These are phyloP conservation scores for Malassezia sp. DNA, from an alignment of 1,284 basidiomycete species.

Conservation along the genomic window DNA sequence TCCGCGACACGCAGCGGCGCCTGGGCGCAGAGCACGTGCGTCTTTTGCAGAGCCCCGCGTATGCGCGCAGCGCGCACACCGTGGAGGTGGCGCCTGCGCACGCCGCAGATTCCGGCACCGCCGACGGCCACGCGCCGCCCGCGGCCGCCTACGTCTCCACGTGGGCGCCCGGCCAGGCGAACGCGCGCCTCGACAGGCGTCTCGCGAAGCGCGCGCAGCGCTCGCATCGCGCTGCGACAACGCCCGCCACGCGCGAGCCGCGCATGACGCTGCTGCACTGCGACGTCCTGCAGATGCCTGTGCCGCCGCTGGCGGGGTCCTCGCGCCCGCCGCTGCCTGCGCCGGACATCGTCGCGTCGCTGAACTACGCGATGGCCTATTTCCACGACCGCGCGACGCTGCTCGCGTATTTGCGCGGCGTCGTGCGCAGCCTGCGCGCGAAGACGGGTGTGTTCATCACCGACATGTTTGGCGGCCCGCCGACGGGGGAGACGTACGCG, in stretches of 20 bases:
- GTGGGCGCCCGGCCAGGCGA: conserved; percentile 25
- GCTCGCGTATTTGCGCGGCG: conserved; percentile 21
- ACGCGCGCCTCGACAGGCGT: conserved; percentile 28
- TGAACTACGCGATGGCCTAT: conserved; percentile 38
- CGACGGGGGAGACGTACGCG: conserved; percentile 22
- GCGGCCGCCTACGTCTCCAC: conserved; percentile 7
- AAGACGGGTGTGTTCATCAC: conserved; percentile 31
- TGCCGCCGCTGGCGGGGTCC: conserved; percentile 6
- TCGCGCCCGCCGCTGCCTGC: conserved; percentile 6
- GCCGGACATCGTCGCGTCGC: conserved; percentile 31
- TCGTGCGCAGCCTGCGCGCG: conserved; percentile 19
- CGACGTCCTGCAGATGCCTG: conserved; percentile 29
- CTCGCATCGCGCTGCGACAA: no score
- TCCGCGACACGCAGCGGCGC: conserved; percentile 19
- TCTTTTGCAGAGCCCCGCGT: conserved; percentile 24
- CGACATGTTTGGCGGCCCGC: conserved; percentile 33
- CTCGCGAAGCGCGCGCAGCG: conserved; percentile 17
- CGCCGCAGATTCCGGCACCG: background rate
- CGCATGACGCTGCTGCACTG: conserved; percentile 27
- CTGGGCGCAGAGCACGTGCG: conserved; percentile 11
- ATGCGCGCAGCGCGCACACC: conserved; percentile 2
- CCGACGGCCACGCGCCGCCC: background rate
- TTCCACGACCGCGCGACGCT: conserved; percentile 30
- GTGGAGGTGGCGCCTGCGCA: conserved; percentile 2
- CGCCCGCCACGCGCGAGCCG: background rate